Conservation (phyloP, 2,329 filamentous ascomycete species). For the Dactylellina cionopaga region DNA sequence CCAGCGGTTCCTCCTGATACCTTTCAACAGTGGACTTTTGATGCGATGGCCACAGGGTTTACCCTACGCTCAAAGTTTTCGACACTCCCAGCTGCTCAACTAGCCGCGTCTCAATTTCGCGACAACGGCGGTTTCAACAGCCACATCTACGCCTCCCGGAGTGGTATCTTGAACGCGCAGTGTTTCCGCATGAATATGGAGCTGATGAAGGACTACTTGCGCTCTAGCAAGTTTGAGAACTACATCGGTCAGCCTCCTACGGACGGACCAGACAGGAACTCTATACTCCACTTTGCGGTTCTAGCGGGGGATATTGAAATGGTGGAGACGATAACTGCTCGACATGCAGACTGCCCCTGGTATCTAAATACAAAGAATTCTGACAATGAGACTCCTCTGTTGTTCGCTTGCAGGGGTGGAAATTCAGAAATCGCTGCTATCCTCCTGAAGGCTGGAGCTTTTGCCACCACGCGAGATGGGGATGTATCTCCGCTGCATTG, state of each 20-base stretch:
- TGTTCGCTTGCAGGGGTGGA: conserved; percentile 33
- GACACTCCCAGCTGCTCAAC: neutral
- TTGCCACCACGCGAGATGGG: conserved; percentile 27
- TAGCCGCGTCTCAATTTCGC: conserved; percentile 38
- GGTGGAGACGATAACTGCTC: neutral
- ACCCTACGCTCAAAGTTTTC: neutral
- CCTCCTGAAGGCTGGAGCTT: conserved; percentile 22
- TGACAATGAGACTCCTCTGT: conserved; percentile 21
- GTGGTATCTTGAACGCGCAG: conserved; percentile 15
- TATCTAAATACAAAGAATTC: conserved; percentile 24
- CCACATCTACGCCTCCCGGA: conserved; percentile 10
- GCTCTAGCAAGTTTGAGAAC: neutral
- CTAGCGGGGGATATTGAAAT: conserved; percentile 24
- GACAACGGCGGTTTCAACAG: conserved; percentile 40
- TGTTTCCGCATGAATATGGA: conserved; percentile 31
- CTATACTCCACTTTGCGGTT: conserved; percentile 30
- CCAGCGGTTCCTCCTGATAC: conserved; percentile 24
- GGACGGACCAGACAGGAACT: conserved; percentile 33
- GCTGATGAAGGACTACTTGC: conserved; percentile 13
- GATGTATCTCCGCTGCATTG: conserved; percentile 32
- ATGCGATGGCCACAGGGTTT: conserved; percentile 41
- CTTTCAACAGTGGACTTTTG: conserved; percentile 38
- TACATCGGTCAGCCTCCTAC: conserved; percentile 15
- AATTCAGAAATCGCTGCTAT: conserved; percentile 20
- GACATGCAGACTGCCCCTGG: conserved; percentile 15